Evolutionary conservation across 495 filamentous ascomycete species (phyloP).

Genomic region (Evansstolkia leycettana): DNA sequence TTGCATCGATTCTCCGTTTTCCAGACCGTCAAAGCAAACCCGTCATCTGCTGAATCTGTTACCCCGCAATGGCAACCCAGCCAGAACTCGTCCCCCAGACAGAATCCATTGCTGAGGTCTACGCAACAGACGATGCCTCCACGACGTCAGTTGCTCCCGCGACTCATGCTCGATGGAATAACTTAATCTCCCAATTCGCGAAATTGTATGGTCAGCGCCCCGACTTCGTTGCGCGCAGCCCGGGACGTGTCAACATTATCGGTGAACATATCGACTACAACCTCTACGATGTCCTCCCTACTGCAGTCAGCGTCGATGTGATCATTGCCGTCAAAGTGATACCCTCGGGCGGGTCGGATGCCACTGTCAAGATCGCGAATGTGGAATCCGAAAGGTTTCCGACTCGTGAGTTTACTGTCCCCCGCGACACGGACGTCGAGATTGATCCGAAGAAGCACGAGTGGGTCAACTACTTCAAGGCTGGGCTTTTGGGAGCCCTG

Average conservation of each 20-base stretch:
- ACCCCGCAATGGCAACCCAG: slow-evolving; percentile 32
- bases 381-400: slow-evolving; percentile 66
- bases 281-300: slow-evolving; percentile 88
- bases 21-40: no score
- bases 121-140: slow-evolving; percentile 34
- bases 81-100: slow-evolving; percentile 37
- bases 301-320: slow-evolving; percentile 84
- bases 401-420: slow-evolving; percentile 60
- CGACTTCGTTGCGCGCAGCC: slow-evolving; percentile 78
- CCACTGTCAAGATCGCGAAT: slow-evolving; percentile 61
- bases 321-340: slow-evolving; percentile 70
- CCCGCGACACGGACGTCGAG: slow-evolving; percentile 52
- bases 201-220: slow-evolving; percentile 56
- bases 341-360: slow-evolving; percentile 23
- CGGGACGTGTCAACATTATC: slow-evolving; percentile 94
- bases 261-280: slow-evolving; percentile 99
- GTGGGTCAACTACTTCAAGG: slow-evolving; percentile 98
- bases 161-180: slow-evolving; percentile 51
- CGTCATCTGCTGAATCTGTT: background rate
- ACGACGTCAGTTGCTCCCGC: slow-evolving; percentile 21
- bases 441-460: slow-evolving; percentile 77
- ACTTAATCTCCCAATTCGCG: slow-evolving; percentile 58
- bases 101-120: slow-evolving; percentile 36
- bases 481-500: slow-evolving; percentile 70
- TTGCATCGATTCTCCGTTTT: no score